Evolutionary conservation across 2,329 filamentous ascomycete genomes (phyloP), one percentile per base, ranked within the genome.

Genomic region (Teratosphaeria nubilosa): DNA sequence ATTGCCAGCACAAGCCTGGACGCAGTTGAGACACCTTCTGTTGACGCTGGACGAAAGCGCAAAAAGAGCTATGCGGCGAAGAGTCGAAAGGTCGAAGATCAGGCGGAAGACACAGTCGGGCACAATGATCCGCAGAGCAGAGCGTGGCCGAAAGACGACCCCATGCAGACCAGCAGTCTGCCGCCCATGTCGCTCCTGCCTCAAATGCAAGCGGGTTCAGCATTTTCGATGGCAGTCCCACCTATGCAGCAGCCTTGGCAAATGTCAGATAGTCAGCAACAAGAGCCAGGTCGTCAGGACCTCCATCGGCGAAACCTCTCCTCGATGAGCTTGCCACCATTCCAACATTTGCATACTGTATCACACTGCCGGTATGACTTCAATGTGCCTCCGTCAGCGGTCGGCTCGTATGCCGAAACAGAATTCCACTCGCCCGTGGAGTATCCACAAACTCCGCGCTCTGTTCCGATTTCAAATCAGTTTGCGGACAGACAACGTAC

Each of bases 401-500:
- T 77, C 24, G 74, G 74, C 55, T 77, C 76, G 16, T 79, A 75
- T 64, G 74, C 75, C 56, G 76, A 78, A 58, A 75, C 75, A 57
- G 77, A 78, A 60, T 78, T 75, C 58, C 73, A 74, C 32, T 77
- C 76, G 22, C 77, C 77, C 13, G 66, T 73, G 59, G 77, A 79
- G 58, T 78, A 73, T 58, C 75, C 77, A 20, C 72, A 74, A 11
- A 78, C 77, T 20, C 75, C 77, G 27, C 74, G 75, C 22, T 76
- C 76, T 51, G 71, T 72, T 53, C 67, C 70, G 6, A 75, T 74
- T 61, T 66, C 70, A 48, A 74, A 77, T 34, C n/a, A 22, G 6
- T 53, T 53, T 20, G 25, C 25, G 20, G 20, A 53, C 25, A 14
- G 51, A 22, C 51, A 30, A 53, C 22, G 25, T 2, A 11, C 51